These are phyloP conservation scores for Yarrowia sp. DNA, from an alignment of 805 yeast species.

Conservation along the genomic window DNA sequence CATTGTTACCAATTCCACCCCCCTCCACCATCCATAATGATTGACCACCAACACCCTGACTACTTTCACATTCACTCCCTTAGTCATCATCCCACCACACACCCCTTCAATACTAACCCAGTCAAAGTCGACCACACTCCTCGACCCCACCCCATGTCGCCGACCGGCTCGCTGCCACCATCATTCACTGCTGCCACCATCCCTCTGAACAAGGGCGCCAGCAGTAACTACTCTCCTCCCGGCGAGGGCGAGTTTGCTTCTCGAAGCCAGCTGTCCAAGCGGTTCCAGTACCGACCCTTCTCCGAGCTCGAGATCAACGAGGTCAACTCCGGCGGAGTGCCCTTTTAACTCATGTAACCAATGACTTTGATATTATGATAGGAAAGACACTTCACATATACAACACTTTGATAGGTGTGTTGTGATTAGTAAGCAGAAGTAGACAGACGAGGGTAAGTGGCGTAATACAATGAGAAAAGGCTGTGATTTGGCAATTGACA, in stretches of 20 bases:
- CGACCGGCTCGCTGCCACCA: slow-evolving; percentile 52
- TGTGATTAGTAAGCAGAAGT: no score
- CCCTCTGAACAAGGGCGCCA: slow-evolving; percentile 44
- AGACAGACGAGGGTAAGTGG: no score
- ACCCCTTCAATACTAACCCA: slow-evolving; percentile 43
- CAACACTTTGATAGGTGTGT: background rate
- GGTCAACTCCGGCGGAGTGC: slow-evolving; percentile 84
- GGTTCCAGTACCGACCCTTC: slow-evolving; percentile 72
- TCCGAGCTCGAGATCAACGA: slow-evolving; percentile 76
- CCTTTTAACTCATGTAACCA: slow-evolving; percentile 26
- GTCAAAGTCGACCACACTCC: slow-evolving; percentile 53
- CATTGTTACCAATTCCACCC: no score
- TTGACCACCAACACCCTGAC: no score
- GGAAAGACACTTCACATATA: background rate
- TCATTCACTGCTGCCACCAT: slow-evolving; percentile 51
- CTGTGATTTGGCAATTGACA: no score
- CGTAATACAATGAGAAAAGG: no score
- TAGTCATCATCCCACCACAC: no score
- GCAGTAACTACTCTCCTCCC: slow-evolving; percentile 42
- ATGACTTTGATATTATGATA: slow-evolving; percentile 18
- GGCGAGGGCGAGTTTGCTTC: slow-evolving; percentile 52
- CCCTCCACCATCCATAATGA: no score
- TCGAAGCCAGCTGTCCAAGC: slow-evolving; percentile 69
- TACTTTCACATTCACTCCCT: no score
- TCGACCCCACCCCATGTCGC: slow-evolving; percentile 53